A percentile compares a stretch with the other conserved stretches of the same genome.
phyloP scores from a whole-genome alignment of 75 land plant species.

The Azolla pinnata region DNA sequence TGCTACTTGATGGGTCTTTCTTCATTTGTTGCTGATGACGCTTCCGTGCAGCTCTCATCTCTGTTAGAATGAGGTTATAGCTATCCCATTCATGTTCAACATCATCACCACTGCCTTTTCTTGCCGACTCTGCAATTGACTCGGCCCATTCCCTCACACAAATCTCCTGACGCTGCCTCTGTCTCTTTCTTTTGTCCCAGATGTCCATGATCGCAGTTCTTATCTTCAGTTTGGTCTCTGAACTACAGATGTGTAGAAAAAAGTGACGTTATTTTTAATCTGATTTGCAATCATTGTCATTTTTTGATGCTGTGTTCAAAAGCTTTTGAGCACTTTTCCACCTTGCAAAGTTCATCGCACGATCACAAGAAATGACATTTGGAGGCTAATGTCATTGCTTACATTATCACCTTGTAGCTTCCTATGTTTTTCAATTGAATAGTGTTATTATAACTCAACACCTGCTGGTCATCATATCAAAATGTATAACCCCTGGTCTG shows the following conservation, averaged over 20 bases:
- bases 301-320: no score
- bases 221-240: constrained; percentile 55
- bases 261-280: no score
- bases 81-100: constrained; percentile 79
- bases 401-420: no score
- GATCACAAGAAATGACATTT: no score
- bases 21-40: constrained; percentile 26
- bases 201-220: constrained; percentile 35
- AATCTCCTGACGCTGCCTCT: constrained; percentile 22
- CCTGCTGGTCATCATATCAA: no score
- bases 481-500: no score
- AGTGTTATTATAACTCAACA: no score
- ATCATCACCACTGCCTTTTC: constrained; percentile 46
- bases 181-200: constrained; percentile 22
- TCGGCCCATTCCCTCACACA: constrained; percentile 64
- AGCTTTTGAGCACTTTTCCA: no score
- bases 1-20: constrained; percentile 24
- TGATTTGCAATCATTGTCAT: no score
- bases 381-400: no score
- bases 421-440: no score
- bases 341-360: no score
- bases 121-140: constrained; percentile 60
- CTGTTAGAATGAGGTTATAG: constrained; percentile 30
- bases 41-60: constrained; percentile 20
- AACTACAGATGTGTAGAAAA: constrained; percentile 30